Percentiles rank a stretch among this genome's conserved stretches.
Evolutionary conservation across 208 protist species (phyloP).

Genomic region (Histomonas meleagridis): DNA sequence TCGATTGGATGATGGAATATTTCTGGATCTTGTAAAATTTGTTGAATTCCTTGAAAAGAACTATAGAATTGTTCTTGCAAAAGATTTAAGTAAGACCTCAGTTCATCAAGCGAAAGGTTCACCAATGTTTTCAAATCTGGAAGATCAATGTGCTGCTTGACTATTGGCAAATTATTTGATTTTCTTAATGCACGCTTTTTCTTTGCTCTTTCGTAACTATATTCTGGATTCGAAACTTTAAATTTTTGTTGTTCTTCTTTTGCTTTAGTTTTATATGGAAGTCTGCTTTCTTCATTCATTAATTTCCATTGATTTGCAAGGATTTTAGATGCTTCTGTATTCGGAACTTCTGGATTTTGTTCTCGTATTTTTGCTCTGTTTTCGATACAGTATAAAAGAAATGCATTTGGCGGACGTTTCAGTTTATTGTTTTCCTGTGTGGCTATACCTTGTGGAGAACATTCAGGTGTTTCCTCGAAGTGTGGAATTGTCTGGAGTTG

Average conservation of each 20-base stretch:
- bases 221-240: conserved; percentile 11
- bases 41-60: too few relatives aligned
- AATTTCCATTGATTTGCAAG: not conserved
- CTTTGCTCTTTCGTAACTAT: conserved; percentile 5
- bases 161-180: too few relatives aligned
- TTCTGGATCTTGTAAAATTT: too few relatives aligned
- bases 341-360: not conserved
- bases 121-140: too few relatives aligned
- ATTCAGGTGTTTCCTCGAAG: too few relatives aligned
- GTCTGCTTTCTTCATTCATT: not conserved
- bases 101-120: too few relatives aligned
- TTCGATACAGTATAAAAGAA: not conserved
- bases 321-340: not conserved
- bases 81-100: too few relatives aligned
- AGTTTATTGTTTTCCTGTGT: not conserved
- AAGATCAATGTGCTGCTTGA: too few relatives aligned
- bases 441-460: too few relatives aligned
- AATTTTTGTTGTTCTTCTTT: conserved; percentile 3
- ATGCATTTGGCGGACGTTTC: not conserved
- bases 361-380: not conserved
- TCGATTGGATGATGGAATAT: too few relatives aligned
- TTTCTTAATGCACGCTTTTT: not conserved
- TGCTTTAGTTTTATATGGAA: not conserved
- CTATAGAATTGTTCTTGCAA: too few relatives aligned
- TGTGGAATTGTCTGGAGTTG: too few relatives aligned